These are phyloP conservation scores for Cordyceps militaris DNA, from an alignment of 2,329 filamentous ascomycete genomes.

Conservation along the genomic window DNA sequence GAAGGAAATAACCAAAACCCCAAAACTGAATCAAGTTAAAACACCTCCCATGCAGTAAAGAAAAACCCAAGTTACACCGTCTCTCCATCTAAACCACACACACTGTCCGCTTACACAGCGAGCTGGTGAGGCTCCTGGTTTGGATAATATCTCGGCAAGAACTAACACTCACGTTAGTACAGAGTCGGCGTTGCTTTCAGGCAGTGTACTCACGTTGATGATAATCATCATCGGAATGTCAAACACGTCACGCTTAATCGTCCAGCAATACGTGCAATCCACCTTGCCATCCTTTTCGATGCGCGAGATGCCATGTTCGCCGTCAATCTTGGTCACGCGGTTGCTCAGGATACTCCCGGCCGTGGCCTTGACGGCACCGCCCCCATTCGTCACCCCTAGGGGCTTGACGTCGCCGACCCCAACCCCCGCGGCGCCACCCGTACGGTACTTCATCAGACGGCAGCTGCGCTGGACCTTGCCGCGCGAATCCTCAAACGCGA, in stretches of 20 bases:
- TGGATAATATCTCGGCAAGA: slow-evolving; percentile 53
- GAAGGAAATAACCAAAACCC: slow-evolving; percentile 17
- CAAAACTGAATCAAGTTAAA: slow-evolving; percentile 17
- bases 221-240: slow-evolving; percentile 98
- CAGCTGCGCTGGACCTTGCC: slow-evolving; percentile 79
- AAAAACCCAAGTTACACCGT: slow-evolving; percentile 7
- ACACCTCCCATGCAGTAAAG: slow-evolving; percentile 11
- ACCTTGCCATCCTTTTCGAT: slow-evolving; percentile 85
- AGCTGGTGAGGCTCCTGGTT: slow-evolving; percentile 50
- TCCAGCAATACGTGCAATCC: slow-evolving; percentile 94
- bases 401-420: slow-evolving; percentile 42
- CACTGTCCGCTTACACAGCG: slow-evolving; percentile 36
- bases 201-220: slow-evolving; percentile 72
- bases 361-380: slow-evolving; percentile 35
- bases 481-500: slow-evolving; percentile 86
- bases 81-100: neutral
- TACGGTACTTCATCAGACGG: slow-evolving; percentile 83
- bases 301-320: slow-evolving; percentile 72
- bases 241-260: slow-evolving; percentile 92
- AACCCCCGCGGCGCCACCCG: slow-evolving; percentile 54
- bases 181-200: too few relatives aligned
- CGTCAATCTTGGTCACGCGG: slow-evolving; percentile 56
- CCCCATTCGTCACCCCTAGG: slow-evolving; percentile 37
- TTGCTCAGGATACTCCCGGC: slow-evolving; percentile 46
- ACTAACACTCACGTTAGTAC: slow-evolving; percentile 30